phyloP scores from a whole-genome alignment of 306 rosid species.

The Lathyrus aphaca region DNA sequence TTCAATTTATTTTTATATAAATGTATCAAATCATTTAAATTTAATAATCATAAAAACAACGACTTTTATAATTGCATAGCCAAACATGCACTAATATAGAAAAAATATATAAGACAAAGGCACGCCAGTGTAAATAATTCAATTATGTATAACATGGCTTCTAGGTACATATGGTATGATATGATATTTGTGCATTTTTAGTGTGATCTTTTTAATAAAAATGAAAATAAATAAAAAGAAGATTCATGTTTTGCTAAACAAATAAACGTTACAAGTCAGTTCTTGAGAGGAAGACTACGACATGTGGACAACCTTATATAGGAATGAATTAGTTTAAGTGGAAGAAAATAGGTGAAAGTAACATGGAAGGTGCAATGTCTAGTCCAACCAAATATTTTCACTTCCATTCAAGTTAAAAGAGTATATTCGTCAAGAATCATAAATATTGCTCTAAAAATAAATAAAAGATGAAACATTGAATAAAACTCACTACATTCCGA shows the following conservation, averaged over 20 bases:
- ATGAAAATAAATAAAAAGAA: neutral
- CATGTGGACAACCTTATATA: neutral
- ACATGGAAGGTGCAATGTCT: slow-evolving; percentile 6
- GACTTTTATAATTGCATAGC: no score
- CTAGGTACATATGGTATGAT: neutral
- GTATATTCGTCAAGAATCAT: no score
- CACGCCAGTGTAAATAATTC: neutral
- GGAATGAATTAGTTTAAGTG: neutral
- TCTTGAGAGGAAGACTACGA: neutral
- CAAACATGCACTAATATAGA: neutral
- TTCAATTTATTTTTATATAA: no score
- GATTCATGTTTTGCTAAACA: neutral
- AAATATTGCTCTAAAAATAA: no score
- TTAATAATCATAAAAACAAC: no score
- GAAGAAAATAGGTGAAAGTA: neutral
- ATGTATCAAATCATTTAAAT: no score
- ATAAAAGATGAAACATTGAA: no score
- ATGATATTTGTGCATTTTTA: slow-evolving; percentile 1
- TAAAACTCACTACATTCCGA: no score
- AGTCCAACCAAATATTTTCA: neutral
- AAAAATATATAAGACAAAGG: neutral
- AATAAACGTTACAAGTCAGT: neutral
- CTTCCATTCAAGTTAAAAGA: no score
- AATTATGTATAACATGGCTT: neutral
- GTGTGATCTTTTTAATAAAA: neutral